These are phyloP conservation scores for Fragaria iinumae DNA, from an alignment of 306 rosid species.

Conservation along the genomic window DNA sequence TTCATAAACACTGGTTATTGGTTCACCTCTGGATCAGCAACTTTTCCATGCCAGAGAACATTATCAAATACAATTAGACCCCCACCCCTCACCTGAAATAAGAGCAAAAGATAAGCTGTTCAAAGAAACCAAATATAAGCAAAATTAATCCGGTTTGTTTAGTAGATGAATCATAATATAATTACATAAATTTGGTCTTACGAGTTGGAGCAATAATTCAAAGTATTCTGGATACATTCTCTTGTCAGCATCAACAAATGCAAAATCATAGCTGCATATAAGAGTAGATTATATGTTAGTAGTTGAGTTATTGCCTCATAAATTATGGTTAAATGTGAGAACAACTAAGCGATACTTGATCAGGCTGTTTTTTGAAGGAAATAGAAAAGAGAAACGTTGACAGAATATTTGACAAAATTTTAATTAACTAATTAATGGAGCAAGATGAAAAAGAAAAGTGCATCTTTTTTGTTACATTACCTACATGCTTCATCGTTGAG, in stretches of 20 bases:
- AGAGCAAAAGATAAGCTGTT: constrained; percentile 1
- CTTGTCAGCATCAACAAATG: constrained; percentile 94
- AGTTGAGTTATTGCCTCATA: neutral
- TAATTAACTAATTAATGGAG: neutral
- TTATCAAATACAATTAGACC: constrained; percentile 87
- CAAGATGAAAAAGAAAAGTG: neutral
- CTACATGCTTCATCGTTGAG: constrained; percentile 76
- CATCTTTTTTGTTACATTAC: constrained; percentile 29
- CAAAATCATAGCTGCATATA: constrained; percentile 82
- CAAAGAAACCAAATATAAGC: neutral
- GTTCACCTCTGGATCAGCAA: constrained; percentile 75
- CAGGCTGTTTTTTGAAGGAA: neutral
- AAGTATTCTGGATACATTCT: constrained; percentile 75
- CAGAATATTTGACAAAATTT: neutral
- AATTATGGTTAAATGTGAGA: neutral
- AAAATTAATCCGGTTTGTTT: neutral
- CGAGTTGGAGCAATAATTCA: constrained; percentile 74
- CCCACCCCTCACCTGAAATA: constrained; percentile 74
- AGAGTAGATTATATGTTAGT: constrained; percentile 1
- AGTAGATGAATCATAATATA: no score
- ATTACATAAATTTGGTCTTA: constrained; percentile 33
- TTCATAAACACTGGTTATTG: neutral
- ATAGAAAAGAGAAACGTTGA: neutral
- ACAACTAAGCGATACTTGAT: neutral
- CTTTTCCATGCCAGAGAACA: constrained; percentile 98